These are phyloP conservation scores for Eucalyptus brandiana DNA, from an alignment of 345 rosid genomes.

Conservation along the genomic window DNA sequence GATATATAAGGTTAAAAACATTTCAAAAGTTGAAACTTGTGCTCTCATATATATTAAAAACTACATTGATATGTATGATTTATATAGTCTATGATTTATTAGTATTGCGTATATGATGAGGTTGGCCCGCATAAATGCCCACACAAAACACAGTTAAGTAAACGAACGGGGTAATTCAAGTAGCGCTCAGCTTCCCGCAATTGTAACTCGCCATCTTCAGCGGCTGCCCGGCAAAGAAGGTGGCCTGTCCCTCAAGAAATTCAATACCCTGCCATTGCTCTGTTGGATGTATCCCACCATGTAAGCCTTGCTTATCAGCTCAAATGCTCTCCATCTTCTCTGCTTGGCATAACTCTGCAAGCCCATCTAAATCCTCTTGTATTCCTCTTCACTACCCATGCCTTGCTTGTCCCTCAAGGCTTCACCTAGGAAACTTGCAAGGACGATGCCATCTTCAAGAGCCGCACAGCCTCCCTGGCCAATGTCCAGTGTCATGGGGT, in stretches of 20 bases:
- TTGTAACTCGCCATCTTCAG: conserved; percentile 11
- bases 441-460: not conserved
- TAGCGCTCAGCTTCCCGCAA: conserved; percentile 14
- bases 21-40: too few species aligned
- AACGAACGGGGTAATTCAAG: not conserved
- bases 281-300: conserved; percentile 15
- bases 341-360: conserved; percentile 7
- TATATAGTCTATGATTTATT: too few species aligned
- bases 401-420: not conserved
- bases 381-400: not conserved
- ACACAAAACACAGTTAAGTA: not conserved
- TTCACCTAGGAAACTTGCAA: not conserved
- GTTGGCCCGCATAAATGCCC: not conserved
- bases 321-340: conserved; percentile 33
- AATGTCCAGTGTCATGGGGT: not conserved
- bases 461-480: not conserved
- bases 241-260: conserved; percentile 1
- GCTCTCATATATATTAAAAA: too few species aligned
- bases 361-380: conserved; percentile 14
- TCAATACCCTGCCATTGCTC: not conserved
- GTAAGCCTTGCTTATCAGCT: conserved; percentile 12
- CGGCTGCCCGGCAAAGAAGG: not conserved
- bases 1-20: too few species aligned
- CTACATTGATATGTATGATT: too few species aligned
- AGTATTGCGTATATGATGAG: not conserved